A percentile compares a stretch with the other conserved stretches of the same genome.
Conservation (phyloP, 2,329 filamentous ascomycete genomes). For the Cercospora citrullina region DNA sequence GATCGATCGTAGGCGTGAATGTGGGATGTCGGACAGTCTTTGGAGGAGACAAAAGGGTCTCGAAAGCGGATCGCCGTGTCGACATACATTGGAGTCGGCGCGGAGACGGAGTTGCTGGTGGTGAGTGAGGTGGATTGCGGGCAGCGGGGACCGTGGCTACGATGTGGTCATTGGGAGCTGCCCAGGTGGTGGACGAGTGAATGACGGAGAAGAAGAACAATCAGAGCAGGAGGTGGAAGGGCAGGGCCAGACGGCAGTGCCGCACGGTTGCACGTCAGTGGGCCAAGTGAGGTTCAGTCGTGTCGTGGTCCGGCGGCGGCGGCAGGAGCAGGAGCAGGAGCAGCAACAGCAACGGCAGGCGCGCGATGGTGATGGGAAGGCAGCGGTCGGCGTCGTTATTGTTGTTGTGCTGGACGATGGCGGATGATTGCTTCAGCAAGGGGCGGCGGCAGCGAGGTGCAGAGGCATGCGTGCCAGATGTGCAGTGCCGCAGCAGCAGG, state of each 20-base stretch:
- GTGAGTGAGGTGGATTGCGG: slow-evolving; percentile 27
- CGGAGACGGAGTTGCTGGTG: slow-evolving; percentile 23
- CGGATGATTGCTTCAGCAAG: slow-evolving; percentile 33
- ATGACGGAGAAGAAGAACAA: slow-evolving; percentile 4
- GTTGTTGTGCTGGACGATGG: slow-evolving; percentile 3
- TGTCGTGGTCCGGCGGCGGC: background rate
- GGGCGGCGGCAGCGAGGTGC: slow-evolving; percentile 32
- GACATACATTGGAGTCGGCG: slow-evolving; percentile 38
- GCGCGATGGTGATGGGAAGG: slow-evolving; percentile 47
- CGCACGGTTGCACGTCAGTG: slow-evolving; percentile 4
- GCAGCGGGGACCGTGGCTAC: slow-evolving; percentile 20
- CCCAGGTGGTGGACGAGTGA: slow-evolving; percentile 19
- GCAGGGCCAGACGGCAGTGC: background rate
- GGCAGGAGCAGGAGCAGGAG: background rate
- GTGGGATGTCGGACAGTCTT: slow-evolving; percentile 25
- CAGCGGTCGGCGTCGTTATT: background rate
- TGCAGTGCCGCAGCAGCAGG: slow-evolving; percentile 16
- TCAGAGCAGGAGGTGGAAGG: slow-evolving; percentile 1
- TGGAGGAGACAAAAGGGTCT: slow-evolving; percentile 38
- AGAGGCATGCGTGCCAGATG: slow-evolving; percentile 32
- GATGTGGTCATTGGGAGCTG: slow-evolving; percentile 18
- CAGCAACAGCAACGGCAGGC: background rate
- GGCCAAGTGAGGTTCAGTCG: slow-evolving; percentile 1
- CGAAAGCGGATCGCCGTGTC: slow-evolving; percentile 37
- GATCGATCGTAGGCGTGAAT: slow-evolving; percentile 21